phyloP scores from a whole-genome alignment of 2,329 filamentous ascomycete species.

The Beauveria caledonica region DNA sequence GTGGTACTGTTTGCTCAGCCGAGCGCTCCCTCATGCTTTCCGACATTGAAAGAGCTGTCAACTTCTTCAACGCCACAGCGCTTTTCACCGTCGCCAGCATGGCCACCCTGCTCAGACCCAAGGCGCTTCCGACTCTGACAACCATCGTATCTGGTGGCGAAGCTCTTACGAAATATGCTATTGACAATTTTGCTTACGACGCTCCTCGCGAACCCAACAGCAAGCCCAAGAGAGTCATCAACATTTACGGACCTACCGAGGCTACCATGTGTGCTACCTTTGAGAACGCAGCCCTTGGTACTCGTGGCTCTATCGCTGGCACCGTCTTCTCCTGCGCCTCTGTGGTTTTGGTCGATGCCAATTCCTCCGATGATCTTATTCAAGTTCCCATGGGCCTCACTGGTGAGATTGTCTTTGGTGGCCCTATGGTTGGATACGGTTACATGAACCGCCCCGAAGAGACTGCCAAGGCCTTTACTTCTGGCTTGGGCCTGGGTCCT shows the following conservation, averaged over 20 bases:
- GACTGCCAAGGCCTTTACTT: conserved; percentile 5
- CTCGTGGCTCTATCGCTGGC: conserved; percentile 9
- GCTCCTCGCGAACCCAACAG: conserved; percentile 3
- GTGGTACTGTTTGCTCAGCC: conserved; percentile 11
- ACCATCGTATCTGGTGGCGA: conserved; percentile 10
- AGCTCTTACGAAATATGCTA: conserved; percentile 6
- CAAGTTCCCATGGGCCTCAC: conserved; percentile 8
- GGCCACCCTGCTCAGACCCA: conserved; percentile 9
- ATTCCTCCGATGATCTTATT: conserved; percentile 1
- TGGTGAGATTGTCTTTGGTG: conserved; percentile 20
- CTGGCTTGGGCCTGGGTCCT: not conserved
- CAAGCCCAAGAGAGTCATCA: conserved; percentile 7
- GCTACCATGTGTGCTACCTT: conserved; percentile 9
- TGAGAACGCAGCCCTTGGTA: conserved; percentile 1
- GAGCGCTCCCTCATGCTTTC: conserved; percentile 12
- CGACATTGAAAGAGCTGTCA: conserved; percentile 9
- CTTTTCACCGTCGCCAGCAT: conserved; percentile 10
- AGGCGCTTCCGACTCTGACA: conserved; percentile 9
- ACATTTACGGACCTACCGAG: conserved; percentile 12
- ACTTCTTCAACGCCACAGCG: conserved; percentile 10
- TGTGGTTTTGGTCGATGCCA: conserved; percentile 8
- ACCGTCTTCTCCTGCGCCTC: conserved; percentile 6
- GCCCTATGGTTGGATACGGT: conserved; percentile 12
- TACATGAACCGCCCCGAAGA: conserved; percentile 11
- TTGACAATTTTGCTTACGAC: conserved; percentile 11